Evolutionary conservation across 2,329 filamentous ascomycete genomes (phyloP).

Genomic region (Xylaria sp.): DNA sequence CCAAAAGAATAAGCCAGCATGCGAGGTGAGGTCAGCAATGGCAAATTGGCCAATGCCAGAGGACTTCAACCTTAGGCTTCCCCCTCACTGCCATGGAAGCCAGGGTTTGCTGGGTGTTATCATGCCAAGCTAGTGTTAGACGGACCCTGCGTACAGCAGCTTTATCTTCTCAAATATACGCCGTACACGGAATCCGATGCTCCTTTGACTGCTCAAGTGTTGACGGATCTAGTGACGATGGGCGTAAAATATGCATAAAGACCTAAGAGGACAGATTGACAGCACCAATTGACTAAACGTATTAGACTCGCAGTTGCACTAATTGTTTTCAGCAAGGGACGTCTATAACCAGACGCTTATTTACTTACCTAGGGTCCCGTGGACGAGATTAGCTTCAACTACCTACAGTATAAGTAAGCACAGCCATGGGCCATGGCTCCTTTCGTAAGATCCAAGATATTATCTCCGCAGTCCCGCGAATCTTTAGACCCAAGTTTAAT

Average conservation of each 20-base stretch:
- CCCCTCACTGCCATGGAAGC: not conserved
- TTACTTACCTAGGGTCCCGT: not conserved
- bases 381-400: not conserved
- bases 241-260: conserved; percentile 2
- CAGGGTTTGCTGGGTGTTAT: conserved; percentile 6
- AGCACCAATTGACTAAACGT: not conserved
- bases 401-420: not conserved
- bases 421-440: not conserved
- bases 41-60: not conserved
- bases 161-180: conserved; percentile 25
- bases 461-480: conserved; percentile 17
- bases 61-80: not conserved
- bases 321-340: too few relatives aligned
- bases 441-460: conserved; percentile 12
- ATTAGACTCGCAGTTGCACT: not conserved
- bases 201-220: not conserved
- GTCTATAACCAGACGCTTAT: too few relatives aligned
- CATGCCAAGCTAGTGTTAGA: conserved; percentile 12
- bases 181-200: conserved; percentile 18
- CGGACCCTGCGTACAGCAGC: conserved; percentile 19
- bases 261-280: not conserved
- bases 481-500: not conserved
- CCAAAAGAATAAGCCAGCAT: not conserved
- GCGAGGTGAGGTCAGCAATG: conserved; percentile 19
- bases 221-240: conserved; percentile 4